These are phyloP conservation scores for Paecilomyces formosus DNA, from an alignment of 2,329 filamentous ascomycete genomes.

Conservation along the genomic window DNA sequence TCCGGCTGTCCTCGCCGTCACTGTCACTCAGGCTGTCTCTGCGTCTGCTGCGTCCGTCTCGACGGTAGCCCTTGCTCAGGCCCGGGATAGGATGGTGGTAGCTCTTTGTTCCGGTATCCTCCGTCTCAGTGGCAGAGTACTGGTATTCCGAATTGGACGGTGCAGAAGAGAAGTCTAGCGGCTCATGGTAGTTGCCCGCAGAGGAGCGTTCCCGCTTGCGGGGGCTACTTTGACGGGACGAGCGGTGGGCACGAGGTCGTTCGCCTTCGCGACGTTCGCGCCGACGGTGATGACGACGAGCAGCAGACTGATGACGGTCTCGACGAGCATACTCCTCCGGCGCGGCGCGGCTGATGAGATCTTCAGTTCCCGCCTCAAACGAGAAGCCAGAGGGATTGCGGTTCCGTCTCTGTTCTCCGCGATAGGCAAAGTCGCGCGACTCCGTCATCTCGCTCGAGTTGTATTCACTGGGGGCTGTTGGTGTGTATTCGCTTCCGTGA, in stretches of 20 bases:
- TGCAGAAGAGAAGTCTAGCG: constrained; percentile 35
- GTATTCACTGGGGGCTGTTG: constrained; percentile 50
- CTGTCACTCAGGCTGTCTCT: constrained; percentile 50
- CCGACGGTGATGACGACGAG: constrained; percentile 22
- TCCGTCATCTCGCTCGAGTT: constrained; percentile 42
- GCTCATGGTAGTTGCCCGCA: constrained; percentile 35
- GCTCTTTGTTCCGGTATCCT: constrained; percentile 44
- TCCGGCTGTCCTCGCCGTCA: constrained; percentile 33
- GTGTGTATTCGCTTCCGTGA: constrained; percentile 68
- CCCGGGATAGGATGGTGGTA: constrained; percentile 53
- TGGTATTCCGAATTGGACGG: constrained; percentile 31
- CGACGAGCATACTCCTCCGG: constrained; percentile 23
- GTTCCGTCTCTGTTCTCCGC: constrained; percentile 13
- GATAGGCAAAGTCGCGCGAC: constrained; percentile 34
- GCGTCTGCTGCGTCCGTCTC: constrained; percentile 33
- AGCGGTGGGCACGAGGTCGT: constrained; percentile 1
- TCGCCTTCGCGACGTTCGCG: constrained; percentile 3
- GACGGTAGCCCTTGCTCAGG: constrained; percentile 39
- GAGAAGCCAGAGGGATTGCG: constrained; percentile 36
- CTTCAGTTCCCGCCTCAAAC: constrained; percentile 43
- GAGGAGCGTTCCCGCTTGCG: constrained; percentile 27
- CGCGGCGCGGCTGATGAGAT: constrained; percentile 28
- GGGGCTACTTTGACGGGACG: constrained; percentile 20
- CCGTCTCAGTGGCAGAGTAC: constrained; percentile 34
- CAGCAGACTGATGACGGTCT: constrained; percentile 21